Evolutionary conservation across 441 rosid genomes (phyloP).

Genomic region (Gossypium lobatum): DNA sequence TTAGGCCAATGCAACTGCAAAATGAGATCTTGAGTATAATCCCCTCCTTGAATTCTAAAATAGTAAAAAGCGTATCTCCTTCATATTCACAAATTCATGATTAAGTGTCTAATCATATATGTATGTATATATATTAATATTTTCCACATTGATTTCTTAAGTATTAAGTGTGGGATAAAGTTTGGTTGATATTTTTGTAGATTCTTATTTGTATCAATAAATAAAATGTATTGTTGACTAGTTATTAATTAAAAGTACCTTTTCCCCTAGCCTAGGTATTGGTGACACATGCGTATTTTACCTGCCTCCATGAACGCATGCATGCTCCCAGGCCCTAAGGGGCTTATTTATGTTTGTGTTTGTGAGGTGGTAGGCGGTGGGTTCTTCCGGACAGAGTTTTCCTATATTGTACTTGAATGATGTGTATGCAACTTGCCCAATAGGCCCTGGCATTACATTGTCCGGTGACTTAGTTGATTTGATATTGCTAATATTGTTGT

Average conservation of each 20-base stretch:
- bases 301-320: neutral
- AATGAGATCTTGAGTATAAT: neutral
- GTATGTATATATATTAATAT: too few relatives aligned
- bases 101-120: neutral
- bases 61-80: neutral
- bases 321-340: neutral
- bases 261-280: neutral
- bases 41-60: neutral
- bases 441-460: neutral
- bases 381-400: neutral
- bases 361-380: neutral
- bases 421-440: neutral
- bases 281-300: neutral
- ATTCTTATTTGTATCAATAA: too few relatives aligned
- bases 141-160: neutral
- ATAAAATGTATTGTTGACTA: too few relatives aligned
- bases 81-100: neutral
- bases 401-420: neutral
- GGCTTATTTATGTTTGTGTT: neutral
- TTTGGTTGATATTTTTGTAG: neutral
- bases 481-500: neutral
- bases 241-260: neutral
- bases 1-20: conserved; percentile 16
- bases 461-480: neutral
- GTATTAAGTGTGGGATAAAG: neutral